Evolutionary conservation across 2,329 filamentous ascomycete species (phyloP).

Genomic region (Cytospora piceicola): DNA sequence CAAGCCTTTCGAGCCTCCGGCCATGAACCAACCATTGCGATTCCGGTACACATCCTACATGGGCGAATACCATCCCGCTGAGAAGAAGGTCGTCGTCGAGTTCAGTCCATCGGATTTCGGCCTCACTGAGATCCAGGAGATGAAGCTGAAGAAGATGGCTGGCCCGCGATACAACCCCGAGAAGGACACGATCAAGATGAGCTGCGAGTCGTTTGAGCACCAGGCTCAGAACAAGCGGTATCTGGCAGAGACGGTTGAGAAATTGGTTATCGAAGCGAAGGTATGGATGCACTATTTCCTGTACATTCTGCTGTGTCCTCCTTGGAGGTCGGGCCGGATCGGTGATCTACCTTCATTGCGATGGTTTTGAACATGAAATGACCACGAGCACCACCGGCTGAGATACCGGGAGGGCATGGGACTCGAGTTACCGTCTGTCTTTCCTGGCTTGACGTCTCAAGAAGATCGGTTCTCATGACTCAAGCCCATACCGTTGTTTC

Average conservation of each 20-base stretch:
- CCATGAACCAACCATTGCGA: slow-evolving; percentile 71
- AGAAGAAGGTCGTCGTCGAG: slow-evolving; percentile 92
- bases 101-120: slow-evolving; percentile 76
- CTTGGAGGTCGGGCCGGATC: neutral
- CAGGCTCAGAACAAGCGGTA: slow-evolving; percentile 98
- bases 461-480: neutral
- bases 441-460: neutral
- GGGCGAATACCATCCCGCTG: slow-evolving; percentile 88
- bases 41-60: slow-evolving; percentile 98
- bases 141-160: slow-evolving; percentile 85
- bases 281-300: slow-evolving; percentile 41
- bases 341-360: neutral
- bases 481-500: neutral
- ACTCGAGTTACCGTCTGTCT: too few species aligned
- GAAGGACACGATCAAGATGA: slow-evolving; percentile 82
- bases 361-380: neutral
- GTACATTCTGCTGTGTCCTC: neutral
- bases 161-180: slow-evolving; percentile 87
- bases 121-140: slow-evolving; percentile 68
- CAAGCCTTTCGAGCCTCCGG: slow-evolving; percentile 77
- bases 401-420: neutral
- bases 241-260: slow-evolving; percentile 76
- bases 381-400: neutral
- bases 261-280: slow-evolving; percentile 75
- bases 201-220: slow-evolving; percentile 84